Evolutionary conservation across 768 basidiomycete species (phyloP).

Genomic region (Terana coerulea): DNA sequence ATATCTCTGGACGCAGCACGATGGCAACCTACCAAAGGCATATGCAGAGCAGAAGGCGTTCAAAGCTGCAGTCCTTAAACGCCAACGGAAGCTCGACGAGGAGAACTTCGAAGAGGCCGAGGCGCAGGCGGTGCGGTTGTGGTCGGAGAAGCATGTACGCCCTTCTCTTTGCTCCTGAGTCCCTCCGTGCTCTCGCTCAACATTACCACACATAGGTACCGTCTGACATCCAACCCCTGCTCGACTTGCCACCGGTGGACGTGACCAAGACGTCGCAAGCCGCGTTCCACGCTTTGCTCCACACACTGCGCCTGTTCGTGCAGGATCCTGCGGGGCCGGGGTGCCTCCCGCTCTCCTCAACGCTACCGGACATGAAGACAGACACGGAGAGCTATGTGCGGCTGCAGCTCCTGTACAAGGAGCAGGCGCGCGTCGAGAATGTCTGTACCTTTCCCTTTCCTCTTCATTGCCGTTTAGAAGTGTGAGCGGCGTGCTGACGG

Average conservation of each 20-base stretch:
- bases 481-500: no score
- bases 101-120: conserved; percentile 98
- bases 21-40: conserved; percentile 51
- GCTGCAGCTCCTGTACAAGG: conserved; percentile 83
- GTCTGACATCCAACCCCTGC: conserved; percentile 58
- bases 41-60: conserved; percentile 72
- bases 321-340: conserved; percentile 45
- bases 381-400: conserved; percentile 79
- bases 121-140: conserved; percentile 80
- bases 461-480: no score
- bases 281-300: conserved; percentile 77
- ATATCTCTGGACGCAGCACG: conserved; percentile 48
- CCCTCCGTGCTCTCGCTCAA: background rate
- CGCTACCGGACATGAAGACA: conserved; percentile 95
- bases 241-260: conserved; percentile 51
- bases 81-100: conserved; percentile 78
- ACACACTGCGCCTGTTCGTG: conserved; percentile 65
- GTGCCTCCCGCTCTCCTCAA: conserved; percentile 75
- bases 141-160: conserved; percentile 56
- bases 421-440: conserved; percentile 70
- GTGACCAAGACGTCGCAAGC: conserved; percentile 29
- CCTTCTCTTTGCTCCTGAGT: background rate
- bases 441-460: conserved; percentile 14
- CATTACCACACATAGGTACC: conserved; percentile 70
- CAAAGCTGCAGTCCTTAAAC: conserved; percentile 57